Evolutionary conservation across 2,329 filamentous ascomycete genomes (phyloP).

Genomic region (Fusarium nodosum): DNA sequence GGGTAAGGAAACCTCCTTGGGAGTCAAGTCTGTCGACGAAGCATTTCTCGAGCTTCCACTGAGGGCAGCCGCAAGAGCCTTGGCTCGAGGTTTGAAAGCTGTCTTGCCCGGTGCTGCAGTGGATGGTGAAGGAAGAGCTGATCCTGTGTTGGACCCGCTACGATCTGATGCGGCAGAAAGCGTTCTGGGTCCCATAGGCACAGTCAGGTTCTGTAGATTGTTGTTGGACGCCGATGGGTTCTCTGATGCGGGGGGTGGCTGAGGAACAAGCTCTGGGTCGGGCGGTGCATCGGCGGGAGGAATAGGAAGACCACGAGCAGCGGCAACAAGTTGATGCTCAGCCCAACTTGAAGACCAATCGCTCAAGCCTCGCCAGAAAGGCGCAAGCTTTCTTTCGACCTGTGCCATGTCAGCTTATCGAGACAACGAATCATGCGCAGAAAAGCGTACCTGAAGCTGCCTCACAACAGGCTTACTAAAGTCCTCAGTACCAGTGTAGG

Average conservation of each 20-base stretch:
- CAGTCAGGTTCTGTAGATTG: slow-evolving; percentile 78
- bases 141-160: slow-evolving; percentile 71
- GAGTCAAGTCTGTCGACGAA: slow-evolving; percentile 77
- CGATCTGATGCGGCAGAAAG: slow-evolving; percentile 83
- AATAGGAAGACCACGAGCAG: slow-evolving; percentile 84
- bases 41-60: slow-evolving; percentile 80
- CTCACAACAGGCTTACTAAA: slow-evolving; percentile 91
- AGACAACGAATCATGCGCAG: neutral
- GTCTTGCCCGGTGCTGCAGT: slow-evolving; percentile 54
- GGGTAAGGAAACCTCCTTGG: slow-evolving; percentile 83
- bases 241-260: slow-evolving; percentile 60
- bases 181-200: slow-evolving; percentile 83
- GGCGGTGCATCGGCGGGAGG: slow-evolving; percentile 87
- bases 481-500: slow-evolving; percentile 92
- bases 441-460: slow-evolving; percentile 81
- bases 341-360: slow-evolving; percentile 92
- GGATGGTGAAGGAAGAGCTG: slow-evolving; percentile 65
- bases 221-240: slow-evolving; percentile 64
- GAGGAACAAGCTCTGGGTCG: slow-evolving; percentile 72
- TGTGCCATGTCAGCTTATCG: slow-evolving; percentile 57
- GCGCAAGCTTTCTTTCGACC: slow-evolving; percentile 93
- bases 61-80: slow-evolving; percentile 86
- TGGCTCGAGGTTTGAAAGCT: slow-evolving; percentile 85
- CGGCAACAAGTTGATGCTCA: slow-evolving; percentile 94
- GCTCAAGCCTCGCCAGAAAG: slow-evolving; percentile 94